phyloP scores from a whole-genome alignment of 1,284 basidiomycete genomes.

The Tilletiopsis washingtonensis region DNA sequence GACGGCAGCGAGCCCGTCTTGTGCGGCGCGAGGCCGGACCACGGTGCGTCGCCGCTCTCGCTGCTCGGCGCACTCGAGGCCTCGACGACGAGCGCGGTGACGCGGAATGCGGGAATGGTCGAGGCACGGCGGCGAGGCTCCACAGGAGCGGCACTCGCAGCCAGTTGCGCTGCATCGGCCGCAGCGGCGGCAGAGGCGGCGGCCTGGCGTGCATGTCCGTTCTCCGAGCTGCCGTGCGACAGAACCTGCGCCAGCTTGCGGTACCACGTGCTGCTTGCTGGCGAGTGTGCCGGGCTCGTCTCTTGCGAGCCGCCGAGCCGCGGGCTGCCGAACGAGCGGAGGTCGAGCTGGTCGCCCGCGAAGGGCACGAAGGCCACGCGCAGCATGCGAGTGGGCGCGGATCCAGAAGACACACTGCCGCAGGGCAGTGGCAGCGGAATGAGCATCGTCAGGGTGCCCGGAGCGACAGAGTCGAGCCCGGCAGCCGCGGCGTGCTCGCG shows the following conservation, averaged over 20 bases:
- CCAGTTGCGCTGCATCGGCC: neutral
- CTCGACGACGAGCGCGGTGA: conserved; percentile 12
- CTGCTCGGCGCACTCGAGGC: neutral
- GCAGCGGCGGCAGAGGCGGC: neutral
- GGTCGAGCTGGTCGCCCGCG: neutral
- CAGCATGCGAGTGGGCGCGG: neutral
- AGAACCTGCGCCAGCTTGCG: neutral
- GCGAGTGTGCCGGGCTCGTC: too few species aligned
- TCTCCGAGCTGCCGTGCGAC: neutral
- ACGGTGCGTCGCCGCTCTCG: neutral
- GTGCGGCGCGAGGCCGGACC: neutral
- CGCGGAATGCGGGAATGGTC: conserved; percentile 8
- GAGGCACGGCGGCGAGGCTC: neutral
- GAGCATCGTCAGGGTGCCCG: conserved; percentile 30
- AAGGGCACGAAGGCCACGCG: conserved; percentile 6
- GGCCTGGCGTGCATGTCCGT: neutral
- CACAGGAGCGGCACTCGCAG: neutral
- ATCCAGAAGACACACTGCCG: neutral
- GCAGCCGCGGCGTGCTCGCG: neutral
- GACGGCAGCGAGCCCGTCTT: neutral
- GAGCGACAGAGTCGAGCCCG: conserved; percentile 21
- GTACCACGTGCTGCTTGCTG: too few species aligned
- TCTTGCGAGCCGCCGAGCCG: too few species aligned
- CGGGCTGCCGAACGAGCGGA: neutral
- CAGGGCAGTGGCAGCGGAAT: conserved; percentile 28